Evolutionary conservation across 2,329 filamentous ascomycete genomes (phyloP).

Genomic region (Colletotrichum sp.): DNA sequence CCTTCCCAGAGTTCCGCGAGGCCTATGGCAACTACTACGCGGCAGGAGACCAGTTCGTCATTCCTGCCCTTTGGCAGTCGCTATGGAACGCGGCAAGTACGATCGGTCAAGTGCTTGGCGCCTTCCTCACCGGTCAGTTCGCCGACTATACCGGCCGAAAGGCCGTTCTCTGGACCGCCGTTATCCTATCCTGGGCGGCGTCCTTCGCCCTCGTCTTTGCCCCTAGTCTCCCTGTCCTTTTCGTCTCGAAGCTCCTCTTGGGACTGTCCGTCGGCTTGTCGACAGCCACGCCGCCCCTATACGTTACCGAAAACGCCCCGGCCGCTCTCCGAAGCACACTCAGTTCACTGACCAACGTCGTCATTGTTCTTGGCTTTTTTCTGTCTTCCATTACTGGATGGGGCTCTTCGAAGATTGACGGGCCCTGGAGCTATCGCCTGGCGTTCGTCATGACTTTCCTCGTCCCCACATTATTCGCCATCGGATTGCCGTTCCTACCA

Average conservation of each 20-base stretch:
- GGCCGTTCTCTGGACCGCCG: conserved; percentile 27
- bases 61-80: conserved; percentile 40
- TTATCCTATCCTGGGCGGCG: conserved; percentile 26
- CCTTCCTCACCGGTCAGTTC: conserved; percentile 30
- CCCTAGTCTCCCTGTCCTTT: conserved; percentile 28
- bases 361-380: conserved; percentile 33
- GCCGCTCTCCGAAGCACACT: conserved; percentile 29
- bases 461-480: conserved; percentile 27
- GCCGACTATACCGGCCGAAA: conserved; percentile 27
- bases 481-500: conserved; percentile 28
- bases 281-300: conserved; percentile 30
- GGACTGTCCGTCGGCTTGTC: conserved; percentile 30
- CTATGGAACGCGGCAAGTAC: conserved; percentile 41
- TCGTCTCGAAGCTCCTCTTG: conserved; percentile 31
- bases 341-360: conserved; percentile 33
- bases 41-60: conserved; percentile 32
- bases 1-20: conserved; percentile 37
- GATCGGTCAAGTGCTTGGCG: conserved; percentile 33
- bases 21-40: conserved; percentile 37
- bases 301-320: conserved; percentile 33
- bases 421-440: conserved; percentile 30
- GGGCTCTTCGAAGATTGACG: conserved; percentile 29
- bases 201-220: conserved; percentile 33
- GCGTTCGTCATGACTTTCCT: conserved; percentile 33
- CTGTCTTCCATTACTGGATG: conserved; percentile 31